Percentiles rank a stretch among this genome's conserved stretches.
These are phyloP conservation scores for Phytophthora sp. DNA, from an alignment of 352 stramenopile genomes.

Conservation along the genomic window DNA sequence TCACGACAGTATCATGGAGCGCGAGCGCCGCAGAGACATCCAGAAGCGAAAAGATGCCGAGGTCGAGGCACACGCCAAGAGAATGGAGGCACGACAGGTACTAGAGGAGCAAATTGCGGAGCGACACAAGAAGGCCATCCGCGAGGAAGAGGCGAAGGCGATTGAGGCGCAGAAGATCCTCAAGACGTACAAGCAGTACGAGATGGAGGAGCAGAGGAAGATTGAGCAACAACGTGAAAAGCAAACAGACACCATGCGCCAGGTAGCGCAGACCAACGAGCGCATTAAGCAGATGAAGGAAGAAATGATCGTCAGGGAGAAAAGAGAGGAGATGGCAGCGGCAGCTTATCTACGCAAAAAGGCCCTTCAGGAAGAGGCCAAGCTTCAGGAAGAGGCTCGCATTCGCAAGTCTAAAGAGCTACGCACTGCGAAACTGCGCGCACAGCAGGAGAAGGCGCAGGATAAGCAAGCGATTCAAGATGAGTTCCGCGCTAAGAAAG, in stretches of 20 bases:
- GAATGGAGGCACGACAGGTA: constrained; percentile 66
- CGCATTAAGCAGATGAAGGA: constrained; percentile 75
- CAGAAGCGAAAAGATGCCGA: constrained; percentile 54
- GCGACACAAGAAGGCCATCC: constrained; percentile 68
- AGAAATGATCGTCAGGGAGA: constrained; percentile 46
- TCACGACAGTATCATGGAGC: constrained; percentile 80
- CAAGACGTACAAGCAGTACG: constrained; percentile 83
- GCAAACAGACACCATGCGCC: constrained; percentile 45
- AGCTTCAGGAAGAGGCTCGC: constrained; percentile 61
- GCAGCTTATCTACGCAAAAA: constrained; percentile 79
- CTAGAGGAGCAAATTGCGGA: constrained; percentile 78
- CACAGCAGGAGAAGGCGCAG: constrained; percentile 83
- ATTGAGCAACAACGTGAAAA: constrained; percentile 53
- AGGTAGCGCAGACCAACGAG: constrained; percentile 72
- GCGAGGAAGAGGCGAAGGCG: constrained; percentile 79
- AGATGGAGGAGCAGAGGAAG: constrained; percentile 68
- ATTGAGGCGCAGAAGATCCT: constrained; percentile 83
- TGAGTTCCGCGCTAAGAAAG: constrained; percentile 77
- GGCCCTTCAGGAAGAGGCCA: constrained; percentile 67
- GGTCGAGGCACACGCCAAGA: constrained; percentile 45
- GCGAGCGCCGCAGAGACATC: constrained; percentile 61
- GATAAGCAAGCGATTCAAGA: constrained; percentile 75
- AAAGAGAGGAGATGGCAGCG: constrained; percentile 67
- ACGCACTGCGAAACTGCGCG: constrained; percentile 72
- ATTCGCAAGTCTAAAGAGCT: constrained; percentile 79